Conservation (phyloP, 495 filamentous ascomycete genomes). For the Neurospora tetrasperma region DNA sequence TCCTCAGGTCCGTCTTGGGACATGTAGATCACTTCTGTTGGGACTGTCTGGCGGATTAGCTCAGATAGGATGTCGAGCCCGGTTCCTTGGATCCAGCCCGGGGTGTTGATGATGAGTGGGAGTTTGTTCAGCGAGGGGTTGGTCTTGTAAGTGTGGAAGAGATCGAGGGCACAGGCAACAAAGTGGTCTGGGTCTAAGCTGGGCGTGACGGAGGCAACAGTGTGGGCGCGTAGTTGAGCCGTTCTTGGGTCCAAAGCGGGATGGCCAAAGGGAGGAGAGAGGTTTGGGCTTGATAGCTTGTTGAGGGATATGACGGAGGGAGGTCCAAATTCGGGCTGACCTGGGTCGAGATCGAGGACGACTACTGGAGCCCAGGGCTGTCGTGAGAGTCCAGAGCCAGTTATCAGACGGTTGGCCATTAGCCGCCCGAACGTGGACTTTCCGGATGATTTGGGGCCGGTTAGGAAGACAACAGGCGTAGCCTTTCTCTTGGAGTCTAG, state of each 20-base stretch:
- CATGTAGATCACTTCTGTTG: conserved; percentile 63
- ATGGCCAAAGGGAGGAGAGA: conserved; percentile 69
- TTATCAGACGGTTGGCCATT: conserved; percentile 66
- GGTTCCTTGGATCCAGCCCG: conserved; percentile 72
- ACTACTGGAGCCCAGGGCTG: conserved; percentile 33
- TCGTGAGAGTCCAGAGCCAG: conserved; percentile 23
- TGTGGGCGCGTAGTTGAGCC: conserved; percentile 48
- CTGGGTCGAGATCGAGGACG: conserved; percentile 74
- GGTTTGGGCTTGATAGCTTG: conserved; percentile 49
- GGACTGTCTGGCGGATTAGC: conserved; percentile 41
- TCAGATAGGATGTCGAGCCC: conserved; percentile 60
- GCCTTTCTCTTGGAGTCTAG: conserved; percentile 31
- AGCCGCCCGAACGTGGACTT: conserved; percentile 78
- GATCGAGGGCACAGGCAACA: conserved; percentile 53
- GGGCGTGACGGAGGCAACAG: conserved; percentile 60
- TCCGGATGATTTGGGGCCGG: conserved; percentile 73
- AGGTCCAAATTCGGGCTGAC: conserved; percentile 71
- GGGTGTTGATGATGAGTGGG: conserved; percentile 70
- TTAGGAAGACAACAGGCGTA: conserved; percentile 46
- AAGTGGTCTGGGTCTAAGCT: conserved; percentile 64
- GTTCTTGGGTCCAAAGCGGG: conserved; percentile 29
- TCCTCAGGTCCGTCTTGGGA: conserved; percentile 58
- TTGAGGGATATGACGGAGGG: conserved; percentile 69
- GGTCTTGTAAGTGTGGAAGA: conserved; percentile 54
- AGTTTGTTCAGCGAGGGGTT: conserved; percentile 21